These are phyloP conservation scores for Naegleria fowleri DNA, from an alignment of 208 protist genomes.

Conservation along the genomic window DNA sequence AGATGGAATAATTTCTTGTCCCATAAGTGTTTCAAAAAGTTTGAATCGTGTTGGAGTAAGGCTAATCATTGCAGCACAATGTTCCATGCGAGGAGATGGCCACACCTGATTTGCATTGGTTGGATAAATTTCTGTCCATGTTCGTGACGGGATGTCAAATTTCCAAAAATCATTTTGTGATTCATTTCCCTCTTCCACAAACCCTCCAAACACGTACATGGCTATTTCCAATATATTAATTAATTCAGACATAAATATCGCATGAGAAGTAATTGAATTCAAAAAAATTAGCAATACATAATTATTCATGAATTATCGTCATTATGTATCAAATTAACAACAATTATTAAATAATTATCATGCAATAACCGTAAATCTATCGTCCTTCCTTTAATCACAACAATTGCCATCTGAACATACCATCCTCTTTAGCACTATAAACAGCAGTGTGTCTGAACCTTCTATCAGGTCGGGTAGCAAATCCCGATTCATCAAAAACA, in stretches of 20 bases:
- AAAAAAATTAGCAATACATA: no score
- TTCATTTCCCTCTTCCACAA: background rate
- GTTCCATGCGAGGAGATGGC: background rate
- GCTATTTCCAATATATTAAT: background rate
- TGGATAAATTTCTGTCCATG: background rate
- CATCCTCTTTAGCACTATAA: background rate
- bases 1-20: background rate
- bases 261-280: no score
- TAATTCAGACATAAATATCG: no score
- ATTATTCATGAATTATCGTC: no score
- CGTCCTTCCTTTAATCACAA: no score
- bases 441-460: background rate
- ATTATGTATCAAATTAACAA: no score
- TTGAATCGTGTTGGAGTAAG: background rate
- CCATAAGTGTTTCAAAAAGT: background rate
- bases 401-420: background rate
- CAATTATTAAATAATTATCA: no score
- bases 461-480: background rate
- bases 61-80: background rate
- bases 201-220: background rate
- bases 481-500: background rate
- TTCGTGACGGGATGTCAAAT: background rate
- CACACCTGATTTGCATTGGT: background rate
- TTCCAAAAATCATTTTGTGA: background rate
- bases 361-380: no score